Base-by-base conservation (phyloP, 768 basidiomycete genomes). In the Epithele typhae region DNA sequence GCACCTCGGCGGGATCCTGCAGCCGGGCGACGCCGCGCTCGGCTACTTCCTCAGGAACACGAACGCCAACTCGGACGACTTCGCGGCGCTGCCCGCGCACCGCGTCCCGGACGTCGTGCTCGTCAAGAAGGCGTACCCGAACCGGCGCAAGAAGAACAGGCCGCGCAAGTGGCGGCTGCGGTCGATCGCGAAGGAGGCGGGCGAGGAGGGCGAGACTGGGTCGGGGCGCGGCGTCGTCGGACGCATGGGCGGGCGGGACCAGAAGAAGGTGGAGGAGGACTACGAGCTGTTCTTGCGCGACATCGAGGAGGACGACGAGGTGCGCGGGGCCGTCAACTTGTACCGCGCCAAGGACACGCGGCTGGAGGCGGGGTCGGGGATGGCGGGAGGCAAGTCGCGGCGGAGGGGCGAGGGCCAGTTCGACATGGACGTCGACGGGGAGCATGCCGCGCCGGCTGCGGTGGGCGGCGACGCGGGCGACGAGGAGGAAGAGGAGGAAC, bases 201-300 rank as follows among this genome's bases (percentile, higher is more conserved):
- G 87, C 8, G 92, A 92, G 63, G 87, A 87, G 32, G 89, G 84
- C 24, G 87, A 92, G 60, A 85, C 83, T 12, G 77, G 84, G 24
- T 76, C 71, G 39, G 85, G 81, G 25, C 72, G 89, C 35, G 93
- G 93, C 45, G 84, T 92, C n/a, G 83, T 95, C 36, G 93, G 93
- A 1, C 72, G 92, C 38, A 76, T 87, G 76, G 93, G 93, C 10
- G 93, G 92, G 27, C 73, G 92, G 38, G 93, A 95, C 68, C 79
- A 83, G 67, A 84, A 78, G 71, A 92, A 93, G 73, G 90, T 98
- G 48, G 93, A 97, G 56, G 84, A 91, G 63, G 95, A 99, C 62
- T 99, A 98, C 67, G 96, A 98, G 71, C 53, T 90, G 41, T 99
- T 99, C 80, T 70, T 98, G 66, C 78, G 87, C 37, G 93, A 96